Evolutionary conservation across 164 flowering plant species (phyloP).

Genomic region (Tetracentron sinense): DNA sequence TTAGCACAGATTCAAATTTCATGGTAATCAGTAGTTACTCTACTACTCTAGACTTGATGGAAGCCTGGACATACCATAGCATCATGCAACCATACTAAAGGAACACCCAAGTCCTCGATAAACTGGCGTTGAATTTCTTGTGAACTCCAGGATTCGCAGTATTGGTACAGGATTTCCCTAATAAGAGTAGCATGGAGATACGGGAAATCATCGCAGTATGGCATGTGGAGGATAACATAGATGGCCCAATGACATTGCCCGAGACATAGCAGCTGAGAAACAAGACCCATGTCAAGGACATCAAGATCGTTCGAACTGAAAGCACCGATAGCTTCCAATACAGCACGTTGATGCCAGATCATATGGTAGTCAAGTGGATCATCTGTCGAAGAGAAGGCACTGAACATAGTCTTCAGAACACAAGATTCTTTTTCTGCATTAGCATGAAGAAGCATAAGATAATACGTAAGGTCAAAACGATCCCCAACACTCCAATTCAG

Average conservation of each 20-base stretch:
- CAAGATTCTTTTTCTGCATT: constrained; percentile 43
- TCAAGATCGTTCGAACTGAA: constrained; percentile 78
- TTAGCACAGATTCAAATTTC: not conserved
- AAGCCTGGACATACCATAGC: constrained; percentile 62
- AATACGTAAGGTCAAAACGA: constrained; percentile 75
- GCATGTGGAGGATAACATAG: constrained; percentile 94
- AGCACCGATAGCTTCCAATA: constrained; percentile 86
- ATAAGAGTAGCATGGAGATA: constrained; percentile 66
- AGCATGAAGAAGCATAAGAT: constrained; percentile 93
- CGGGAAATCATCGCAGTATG: constrained; percentile 67
- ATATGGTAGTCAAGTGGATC: constrained; percentile 98
- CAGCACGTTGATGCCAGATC: constrained; percentile 98
- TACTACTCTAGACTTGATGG: too few species aligned
- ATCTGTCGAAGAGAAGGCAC: constrained; percentile 84
- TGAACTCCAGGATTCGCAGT: constrained; percentile 87
- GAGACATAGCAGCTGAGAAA: constrained; percentile 74
- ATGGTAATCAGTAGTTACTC: too few species aligned
- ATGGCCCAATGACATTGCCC: constrained; percentile 98
- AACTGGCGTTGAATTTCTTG: constrained; percentile 65
- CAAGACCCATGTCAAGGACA: constrained; percentile 85
- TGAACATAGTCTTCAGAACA: constrained; percentile 78
- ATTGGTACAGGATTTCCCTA: constrained; percentile 88
- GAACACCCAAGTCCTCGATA: constrained; percentile 81
- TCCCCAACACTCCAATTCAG: constrained; percentile 31
- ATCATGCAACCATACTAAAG: constrained; percentile 84